Conservation (phyloP, 202 grass and related monocot genomes). For the Brachypodium distachyon region DNA sequence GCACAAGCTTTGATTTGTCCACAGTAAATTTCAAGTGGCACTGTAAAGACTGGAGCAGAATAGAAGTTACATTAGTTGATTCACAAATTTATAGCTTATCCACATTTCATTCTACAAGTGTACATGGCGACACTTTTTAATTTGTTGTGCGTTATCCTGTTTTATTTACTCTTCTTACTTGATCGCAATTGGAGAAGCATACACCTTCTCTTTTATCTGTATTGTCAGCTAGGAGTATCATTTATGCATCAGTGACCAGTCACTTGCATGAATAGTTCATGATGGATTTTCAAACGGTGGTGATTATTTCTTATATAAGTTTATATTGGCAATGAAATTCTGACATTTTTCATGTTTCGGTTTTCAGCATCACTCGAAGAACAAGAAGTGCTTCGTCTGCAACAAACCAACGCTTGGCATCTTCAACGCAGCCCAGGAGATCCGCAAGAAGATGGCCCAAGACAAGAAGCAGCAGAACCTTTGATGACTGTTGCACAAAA, state of each 20-base stretch:
- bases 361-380: slow-evolving; percentile 71
- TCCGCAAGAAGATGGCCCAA: slow-evolving; percentile 58
- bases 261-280: background rate
- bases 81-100: background rate
- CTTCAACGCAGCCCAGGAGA: slow-evolving; percentile 64
- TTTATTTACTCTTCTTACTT: background rate
- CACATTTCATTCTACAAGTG: background rate
- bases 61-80: background rate
- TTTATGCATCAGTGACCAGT: background rate
- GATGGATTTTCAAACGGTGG: no score
- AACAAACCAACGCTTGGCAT: slow-evolving; percentile 64
- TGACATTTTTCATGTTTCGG: background rate
- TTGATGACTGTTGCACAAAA: background rate
- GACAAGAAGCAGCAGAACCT: slow-evolving; percentile 40
- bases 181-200: background rate
- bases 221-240: background rate
- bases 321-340: background rate
- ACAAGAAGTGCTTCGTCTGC: slow-evolving; percentile 77
- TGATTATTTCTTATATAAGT: background rate
- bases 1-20: background rate
- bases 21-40: background rate
- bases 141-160: background rate
- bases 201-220: background rate
- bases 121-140: background rate
- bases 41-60: background rate